phyloP scores from a whole-genome alignment of 23 red algal genomes.

The Rhodosorus marinus region DNA sequence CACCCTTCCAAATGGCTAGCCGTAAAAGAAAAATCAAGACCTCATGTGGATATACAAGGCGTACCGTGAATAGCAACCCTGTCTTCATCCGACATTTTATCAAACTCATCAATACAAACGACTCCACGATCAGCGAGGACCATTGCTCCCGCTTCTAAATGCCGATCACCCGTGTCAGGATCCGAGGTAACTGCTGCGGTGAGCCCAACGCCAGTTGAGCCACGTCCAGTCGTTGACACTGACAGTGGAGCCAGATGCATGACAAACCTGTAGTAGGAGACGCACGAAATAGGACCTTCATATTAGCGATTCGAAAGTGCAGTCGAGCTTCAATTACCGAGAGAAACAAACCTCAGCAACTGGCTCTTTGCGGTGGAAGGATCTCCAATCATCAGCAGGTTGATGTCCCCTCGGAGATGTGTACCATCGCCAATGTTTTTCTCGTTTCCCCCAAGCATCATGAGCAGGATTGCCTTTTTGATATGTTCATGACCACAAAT shows the following conservation, averaged over 20 bases:
- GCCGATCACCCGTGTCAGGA: conserved; percentile 84
- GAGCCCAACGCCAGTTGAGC: conserved; percentile 67
- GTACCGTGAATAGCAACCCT: conserved; percentile 97
- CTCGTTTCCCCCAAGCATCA: conserved; percentile 69
- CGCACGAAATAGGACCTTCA: too few relatives aligned
- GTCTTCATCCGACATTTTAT: conserved; percentile 99
- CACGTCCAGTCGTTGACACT: conserved; percentile 84
- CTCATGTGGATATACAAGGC: too few relatives aligned
- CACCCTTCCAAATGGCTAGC: too few relatives aligned
- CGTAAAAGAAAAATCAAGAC: too few relatives aligned
- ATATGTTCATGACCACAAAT: conserved; percentile 86
- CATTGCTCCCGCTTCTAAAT: conserved; percentile 96
- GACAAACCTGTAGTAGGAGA: too few relatives aligned
- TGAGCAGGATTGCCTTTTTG: conserved; percentile 82
- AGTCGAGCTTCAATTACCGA: too few relatives aligned
- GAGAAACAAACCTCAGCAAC: conserved; percentile 87
- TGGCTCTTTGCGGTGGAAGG: conserved; percentile 96
- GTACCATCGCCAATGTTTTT: conserved; percentile 84
- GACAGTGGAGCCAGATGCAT: conserved; percentile 80
- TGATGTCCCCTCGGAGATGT: conserved; percentile 95
- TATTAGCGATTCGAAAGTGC: too few relatives aligned
- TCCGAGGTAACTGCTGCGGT: conserved; percentile 88
- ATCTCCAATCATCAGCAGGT: conserved; percentile 92
- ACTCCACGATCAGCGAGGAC: conserved; percentile 94
- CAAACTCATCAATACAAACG: conserved; percentile 99